Evolutionary conservation across 768 basidiomycete genomes (phyloP).

Genomic region (Boletus rex-veris): DNA sequence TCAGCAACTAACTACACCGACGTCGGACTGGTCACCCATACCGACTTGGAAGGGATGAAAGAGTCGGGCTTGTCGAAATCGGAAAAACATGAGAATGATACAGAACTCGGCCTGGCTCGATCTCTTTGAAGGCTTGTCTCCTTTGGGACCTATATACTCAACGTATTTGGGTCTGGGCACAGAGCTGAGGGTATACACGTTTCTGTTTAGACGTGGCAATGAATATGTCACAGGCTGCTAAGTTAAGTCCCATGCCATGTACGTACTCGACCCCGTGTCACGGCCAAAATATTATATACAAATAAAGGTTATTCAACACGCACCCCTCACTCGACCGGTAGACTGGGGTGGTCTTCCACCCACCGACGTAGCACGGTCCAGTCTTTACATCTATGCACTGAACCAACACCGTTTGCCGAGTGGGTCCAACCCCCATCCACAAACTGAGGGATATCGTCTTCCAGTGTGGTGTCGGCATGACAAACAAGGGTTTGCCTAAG

Average conservation of each 20-base stretch:
- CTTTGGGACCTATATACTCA: background rate
- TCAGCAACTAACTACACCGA: constrained; percentile 23
- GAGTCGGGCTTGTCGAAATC: background rate
- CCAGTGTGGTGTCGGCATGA: constrained; percentile 38
- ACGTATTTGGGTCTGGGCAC: background rate
- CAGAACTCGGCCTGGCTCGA: background rate
- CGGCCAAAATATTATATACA: background rate
- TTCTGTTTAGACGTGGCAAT: background rate
- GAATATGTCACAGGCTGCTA: background rate
- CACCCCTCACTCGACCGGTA: constrained; percentile 17
- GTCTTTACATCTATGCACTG: constrained; percentile 33
- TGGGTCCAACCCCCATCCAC: constrained; percentile 25
- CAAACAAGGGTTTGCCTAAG: constrained; percentile 38
- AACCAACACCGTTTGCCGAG: constrained; percentile 29
- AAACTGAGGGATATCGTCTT: constrained; percentile 30
- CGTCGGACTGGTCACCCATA: constrained; percentile 6
- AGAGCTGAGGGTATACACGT: too few species aligned
- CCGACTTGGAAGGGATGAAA: constrained; percentile 21
- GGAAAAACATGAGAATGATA: background rate
- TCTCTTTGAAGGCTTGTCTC: too few species aligned
- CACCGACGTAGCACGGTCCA: constrained; percentile 31
- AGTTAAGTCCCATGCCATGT: too few species aligned
- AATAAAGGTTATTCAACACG: background rate
- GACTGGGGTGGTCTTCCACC: constrained; percentile 28
- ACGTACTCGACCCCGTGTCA: too few species aligned